These are phyloP conservation scores for Plasmopara viticola DNA, from an alignment of 352 stramenopile genomes.

Conservation along the genomic window DNA sequence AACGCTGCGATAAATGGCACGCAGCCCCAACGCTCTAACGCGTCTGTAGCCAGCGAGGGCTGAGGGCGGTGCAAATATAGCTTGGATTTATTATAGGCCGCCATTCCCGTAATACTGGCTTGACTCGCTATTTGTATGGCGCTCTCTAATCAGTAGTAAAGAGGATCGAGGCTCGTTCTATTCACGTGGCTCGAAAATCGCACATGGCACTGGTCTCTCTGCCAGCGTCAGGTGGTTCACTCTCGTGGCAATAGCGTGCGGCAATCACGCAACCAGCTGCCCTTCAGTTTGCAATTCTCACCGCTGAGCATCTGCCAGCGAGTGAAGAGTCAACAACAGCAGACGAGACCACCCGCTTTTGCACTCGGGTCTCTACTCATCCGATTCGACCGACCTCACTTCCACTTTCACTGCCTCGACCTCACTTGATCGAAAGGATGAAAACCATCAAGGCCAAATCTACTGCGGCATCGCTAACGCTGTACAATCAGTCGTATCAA, in stretches of 20 bases:
- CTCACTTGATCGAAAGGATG: slow-evolving; percentile 28
- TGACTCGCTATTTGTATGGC: not conserved
- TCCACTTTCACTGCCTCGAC: slow-evolving; percentile 12
- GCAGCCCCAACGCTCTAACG: slow-evolving; percentile 28
- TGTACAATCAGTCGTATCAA: too few relatives aligned
- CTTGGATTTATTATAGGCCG: slow-evolving; percentile 5
- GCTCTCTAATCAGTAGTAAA: slow-evolving; percentile 1
- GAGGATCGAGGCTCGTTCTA: slow-evolving; percentile 17
- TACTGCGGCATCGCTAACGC: too few relatives aligned
- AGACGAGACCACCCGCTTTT: slow-evolving; percentile 13
- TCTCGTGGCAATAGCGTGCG: slow-evolving; percentile 17
- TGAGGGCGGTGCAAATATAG: slow-evolving; percentile 1
- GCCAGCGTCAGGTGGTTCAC: slow-evolving; percentile 7
- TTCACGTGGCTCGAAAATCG: slow-evolving; percentile 15
- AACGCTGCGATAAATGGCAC: slow-evolving; percentile 9
- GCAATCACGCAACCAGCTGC: slow-evolving; percentile 34
- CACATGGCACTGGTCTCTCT: slow-evolving; percentile 13
- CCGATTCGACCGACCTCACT: slow-evolving; percentile 14
- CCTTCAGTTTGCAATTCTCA: slow-evolving; percentile 55
- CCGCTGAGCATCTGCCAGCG: slow-evolving; percentile 3
- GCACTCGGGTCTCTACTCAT: slow-evolving; percentile 2
- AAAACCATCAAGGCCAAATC: slow-evolving; percentile 27
- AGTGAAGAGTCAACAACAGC: slow-evolving; percentile 26
- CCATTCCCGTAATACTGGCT: not conserved
- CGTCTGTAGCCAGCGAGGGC: slow-evolving; percentile 25